A percentile compares a stretch with the other conserved stretches of the same genome.
phyloP scores from a whole-genome alignment of 139 green algal genomes.

The Haematococcus lacustris region DNA sequence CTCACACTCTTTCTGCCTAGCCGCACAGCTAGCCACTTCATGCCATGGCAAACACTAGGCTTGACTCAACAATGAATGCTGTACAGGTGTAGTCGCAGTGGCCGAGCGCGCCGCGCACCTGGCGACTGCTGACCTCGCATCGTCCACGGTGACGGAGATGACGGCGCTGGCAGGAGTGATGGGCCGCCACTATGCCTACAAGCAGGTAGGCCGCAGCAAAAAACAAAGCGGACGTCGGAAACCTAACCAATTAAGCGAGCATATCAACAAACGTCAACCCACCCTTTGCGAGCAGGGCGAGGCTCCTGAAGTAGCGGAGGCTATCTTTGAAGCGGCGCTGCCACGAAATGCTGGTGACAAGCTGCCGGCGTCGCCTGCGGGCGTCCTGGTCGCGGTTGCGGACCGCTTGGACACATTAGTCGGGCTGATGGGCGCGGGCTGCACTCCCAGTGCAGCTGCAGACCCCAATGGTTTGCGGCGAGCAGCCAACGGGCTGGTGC shows the following conservation, averaged over 20 bases:
- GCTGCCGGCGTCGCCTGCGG: slow-evolving; percentile 52
- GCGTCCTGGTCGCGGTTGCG: slow-evolving; percentile 42
- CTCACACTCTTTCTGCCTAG: too few relatives aligned
- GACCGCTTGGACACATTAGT: slow-evolving; percentile 90
- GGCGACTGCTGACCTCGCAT: slow-evolving; percentile 86
- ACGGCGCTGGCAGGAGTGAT: slow-evolving; percentile 92
- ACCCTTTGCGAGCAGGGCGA: slow-evolving; percentile 35
- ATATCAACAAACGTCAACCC: too few relatives aligned
- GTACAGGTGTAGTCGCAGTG: neutral
- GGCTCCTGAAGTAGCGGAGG: slow-evolving; percentile 43
- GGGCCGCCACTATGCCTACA: slow-evolving; percentile 54
- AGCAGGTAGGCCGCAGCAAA: too few relatives aligned
- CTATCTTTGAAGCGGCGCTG: slow-evolving; percentile 84
- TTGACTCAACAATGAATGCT: too few relatives aligned
- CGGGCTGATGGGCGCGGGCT: slow-evolving; percentile 82
- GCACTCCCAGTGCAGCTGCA: slow-evolving; percentile 73
- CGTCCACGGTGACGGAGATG: slow-evolving; percentile 91
- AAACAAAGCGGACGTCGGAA: too few relatives aligned
- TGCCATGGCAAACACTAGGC: too few relatives aligned
- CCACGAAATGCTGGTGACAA: slow-evolving; percentile 74
- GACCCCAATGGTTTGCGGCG: slow-evolving; percentile 94
- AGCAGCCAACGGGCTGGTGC: slow-evolving; percentile 78
- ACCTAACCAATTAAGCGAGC: too few relatives aligned
- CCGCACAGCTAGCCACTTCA: too few relatives aligned
- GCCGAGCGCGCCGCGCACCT: slow-evolving; percentile 61